Evolutionary conservation across 1,139 yeast genomes (phyloP).

Genomic region (Scheffersomyces stambukii): DNA sequence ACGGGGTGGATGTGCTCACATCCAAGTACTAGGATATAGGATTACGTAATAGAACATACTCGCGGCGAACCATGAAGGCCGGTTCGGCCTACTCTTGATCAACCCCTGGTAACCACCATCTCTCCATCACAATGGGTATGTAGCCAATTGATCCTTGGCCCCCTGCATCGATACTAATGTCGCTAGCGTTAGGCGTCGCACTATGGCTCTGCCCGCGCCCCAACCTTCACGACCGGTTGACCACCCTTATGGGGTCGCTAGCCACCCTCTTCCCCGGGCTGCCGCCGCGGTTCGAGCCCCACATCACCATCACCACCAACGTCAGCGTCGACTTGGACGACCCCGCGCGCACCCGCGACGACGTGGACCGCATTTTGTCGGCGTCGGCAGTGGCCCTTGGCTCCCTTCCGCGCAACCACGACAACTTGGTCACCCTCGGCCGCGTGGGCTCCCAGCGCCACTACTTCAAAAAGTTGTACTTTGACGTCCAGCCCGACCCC

Average conservation of each 20-base stretch:
- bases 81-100: too few relatives aligned
- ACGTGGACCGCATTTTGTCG: conserved; percentile 58
- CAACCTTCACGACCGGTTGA: conserved; percentile 53
- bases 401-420: conserved; percentile 38
- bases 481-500: conserved; percentile 52
- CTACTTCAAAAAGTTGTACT: conserved; percentile 61
- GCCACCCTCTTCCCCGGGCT: conserved; percentile 70
- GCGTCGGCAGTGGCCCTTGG: conserved; percentile 64
- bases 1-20: conserved; percentile 51
- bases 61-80: too few relatives aligned
- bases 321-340: conserved; percentile 40
- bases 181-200: conserved; percentile 44
- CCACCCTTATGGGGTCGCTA: conserved; percentile 59
- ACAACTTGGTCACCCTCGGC: conserved; percentile 36
- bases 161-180: conserved; percentile 15
- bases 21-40: conserved; percentile 44
- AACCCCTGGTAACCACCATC: too few relatives aligned
- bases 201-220: conserved; percentile 75
- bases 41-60: too few relatives aligned
- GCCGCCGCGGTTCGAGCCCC: conserved; percentile 66
- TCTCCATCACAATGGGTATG: not conserved
- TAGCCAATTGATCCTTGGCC: conserved; percentile 15
- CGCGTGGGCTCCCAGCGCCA: conserved; percentile 36
- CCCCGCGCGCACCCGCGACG: conserved; percentile 40
- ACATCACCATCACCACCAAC: conserved; percentile 68